These are phyloP conservation scores for Sugiyamaella americana DNA, from an alignment of 805 yeast species.

Conservation along the genomic window DNA sequence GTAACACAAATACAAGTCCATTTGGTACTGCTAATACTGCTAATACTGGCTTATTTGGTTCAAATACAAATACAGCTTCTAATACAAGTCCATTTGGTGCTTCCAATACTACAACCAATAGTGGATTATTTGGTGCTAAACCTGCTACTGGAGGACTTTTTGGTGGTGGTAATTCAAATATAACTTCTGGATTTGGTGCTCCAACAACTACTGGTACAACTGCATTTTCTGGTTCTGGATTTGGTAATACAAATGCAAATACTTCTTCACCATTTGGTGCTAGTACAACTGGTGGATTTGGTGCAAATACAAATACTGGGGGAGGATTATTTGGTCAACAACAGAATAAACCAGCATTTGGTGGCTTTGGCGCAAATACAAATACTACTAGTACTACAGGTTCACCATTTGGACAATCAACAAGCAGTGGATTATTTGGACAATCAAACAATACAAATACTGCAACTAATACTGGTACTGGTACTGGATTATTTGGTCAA, in stretches of 20 bases:
- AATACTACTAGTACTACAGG: conserved; percentile 20
- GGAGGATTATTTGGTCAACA: conserved; percentile 15
- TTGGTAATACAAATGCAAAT: conserved; percentile 4
- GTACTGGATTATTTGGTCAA: conserved; percentile 28
- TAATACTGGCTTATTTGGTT: conserved; percentile 18
- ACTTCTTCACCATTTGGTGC: conserved; percentile 5
- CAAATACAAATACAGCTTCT: conserved; percentile 6
- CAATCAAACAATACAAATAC: conserved; percentile 20
- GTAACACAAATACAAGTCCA: conserved; percentile 11
- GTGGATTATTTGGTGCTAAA: conserved; percentile 38
- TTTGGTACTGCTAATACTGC: conserved; percentile 1
- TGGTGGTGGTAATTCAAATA: conserved; percentile 24
- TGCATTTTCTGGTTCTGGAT: conserved; percentile 8
- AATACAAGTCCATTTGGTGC: conserved; percentile 12
- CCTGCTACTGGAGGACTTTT: conserved; percentile 34
- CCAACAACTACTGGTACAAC: conserved; percentile 8
- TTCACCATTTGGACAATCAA: conserved; percentile 18
- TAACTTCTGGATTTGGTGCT: background rate
- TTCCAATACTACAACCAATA: conserved; percentile 21
- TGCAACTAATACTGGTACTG: conserved; percentile 23
- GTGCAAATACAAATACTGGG: conserved; percentile 15
- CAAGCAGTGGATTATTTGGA: conserved; percentile 32
- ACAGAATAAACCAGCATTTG: background rate
- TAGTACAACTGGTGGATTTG: conserved; percentile 11
- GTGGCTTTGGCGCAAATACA: conserved; percentile 28